Conservation (phyloP, 345 rosid species). For the Corchorus olitorius region DNA sequence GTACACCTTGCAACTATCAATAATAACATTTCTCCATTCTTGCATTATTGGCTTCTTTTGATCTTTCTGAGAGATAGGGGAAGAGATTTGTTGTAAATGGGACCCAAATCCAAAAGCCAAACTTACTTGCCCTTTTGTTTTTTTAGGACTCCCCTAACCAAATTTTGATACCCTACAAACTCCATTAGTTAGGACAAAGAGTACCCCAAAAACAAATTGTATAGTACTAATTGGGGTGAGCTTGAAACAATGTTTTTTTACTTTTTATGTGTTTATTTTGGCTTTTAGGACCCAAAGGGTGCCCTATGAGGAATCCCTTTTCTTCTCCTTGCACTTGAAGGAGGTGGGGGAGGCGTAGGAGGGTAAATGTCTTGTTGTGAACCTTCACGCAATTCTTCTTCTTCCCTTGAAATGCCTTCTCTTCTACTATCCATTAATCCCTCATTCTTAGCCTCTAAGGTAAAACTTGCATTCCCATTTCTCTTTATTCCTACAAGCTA, state of each 20-base stretch:
- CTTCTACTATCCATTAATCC: slow-evolving; percentile 38
- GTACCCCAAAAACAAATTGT: slow-evolving; percentile 8
- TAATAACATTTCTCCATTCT: slow-evolving; percentile 26
- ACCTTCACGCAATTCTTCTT: slow-evolving; percentile 66
- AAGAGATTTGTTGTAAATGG: slow-evolving; percentile 29
- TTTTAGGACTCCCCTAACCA: slow-evolving; percentile 24
- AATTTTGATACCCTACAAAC: slow-evolving; percentile 29
- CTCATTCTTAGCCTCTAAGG: slow-evolving; percentile 46
- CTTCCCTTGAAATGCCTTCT: slow-evolving; percentile 44
- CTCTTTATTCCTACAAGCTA: slow-evolving; percentile 79
- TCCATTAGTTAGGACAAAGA: slow-evolving; percentile 30
- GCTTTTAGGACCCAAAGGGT: slow-evolving; percentile 64
- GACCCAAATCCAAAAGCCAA: slow-evolving; percentile 33
- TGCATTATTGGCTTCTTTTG: slow-evolving; percentile 46
- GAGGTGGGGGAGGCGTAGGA: slow-evolving; percentile 55
- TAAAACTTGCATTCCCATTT: slow-evolving; percentile 60
- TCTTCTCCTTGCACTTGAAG: slow-evolving; percentile 70
- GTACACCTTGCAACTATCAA: slow-evolving; percentile 47
- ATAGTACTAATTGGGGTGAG: not conserved
- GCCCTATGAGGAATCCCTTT: slow-evolving; percentile 91
- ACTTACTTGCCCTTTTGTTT: slow-evolving; percentile 33
- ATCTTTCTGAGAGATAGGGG: not conserved
- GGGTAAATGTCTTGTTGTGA: slow-evolving; percentile 58
- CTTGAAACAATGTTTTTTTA: not conserved
- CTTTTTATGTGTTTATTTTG: not conserved